Evolutionary conservation across 495 filamentous ascomycete species (phyloP).

Genomic region (Diplogelasinospora grovesii): DNA sequence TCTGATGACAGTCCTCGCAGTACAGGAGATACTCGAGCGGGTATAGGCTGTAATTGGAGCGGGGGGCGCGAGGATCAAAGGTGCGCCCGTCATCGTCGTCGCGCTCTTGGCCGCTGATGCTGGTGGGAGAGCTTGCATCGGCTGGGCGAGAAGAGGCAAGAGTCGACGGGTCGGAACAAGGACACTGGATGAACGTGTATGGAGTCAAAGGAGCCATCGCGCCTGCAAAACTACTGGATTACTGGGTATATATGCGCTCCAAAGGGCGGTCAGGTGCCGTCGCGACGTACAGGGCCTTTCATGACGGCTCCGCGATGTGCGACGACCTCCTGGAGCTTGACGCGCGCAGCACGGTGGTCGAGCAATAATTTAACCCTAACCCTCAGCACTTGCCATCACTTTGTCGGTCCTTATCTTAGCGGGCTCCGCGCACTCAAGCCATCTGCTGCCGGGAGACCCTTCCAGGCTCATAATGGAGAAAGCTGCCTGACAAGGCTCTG

Average conservation of each 20-base stretch:
- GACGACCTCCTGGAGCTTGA: slow-evolving; percentile 9
- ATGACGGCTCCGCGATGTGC: not conserved
- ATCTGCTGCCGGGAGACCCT: too few species aligned
- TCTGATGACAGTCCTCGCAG: slow-evolving; percentile 94
- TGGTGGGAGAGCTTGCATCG: slow-evolving; percentile 28
- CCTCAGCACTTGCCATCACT: not conserved
- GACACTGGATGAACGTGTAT: slow-evolving; percentile 88
- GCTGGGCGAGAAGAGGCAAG: slow-evolving; percentile 35
- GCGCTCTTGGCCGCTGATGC: too few species aligned
- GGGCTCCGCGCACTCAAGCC: too few species aligned
- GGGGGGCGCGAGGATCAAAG: slow-evolving; percentile 77
- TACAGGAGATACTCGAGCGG: slow-evolving; percentile 91
- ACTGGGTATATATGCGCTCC: not conserved
- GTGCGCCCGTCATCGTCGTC: slow-evolving; percentile 68
- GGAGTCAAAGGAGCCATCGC: slow-evolving; percentile 72
- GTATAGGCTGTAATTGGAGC: slow-evolving; percentile 84
- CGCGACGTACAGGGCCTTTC: not conserved
- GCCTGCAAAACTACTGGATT: slow-evolving; percentile 8
- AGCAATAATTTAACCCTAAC: too few species aligned
- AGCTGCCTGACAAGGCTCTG: too few species aligned
- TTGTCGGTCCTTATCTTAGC: too few species aligned
- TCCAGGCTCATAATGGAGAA: too few species aligned
- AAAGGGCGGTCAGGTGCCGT: slow-evolving; percentile 1
- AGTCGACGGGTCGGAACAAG: slow-evolving; percentile 62
- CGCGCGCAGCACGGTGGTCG: slow-evolving; percentile 9